Evolutionary conservation across 148 eudicot species (phyloP).

Genomic region (Suaeda aralocaspica): DNA sequence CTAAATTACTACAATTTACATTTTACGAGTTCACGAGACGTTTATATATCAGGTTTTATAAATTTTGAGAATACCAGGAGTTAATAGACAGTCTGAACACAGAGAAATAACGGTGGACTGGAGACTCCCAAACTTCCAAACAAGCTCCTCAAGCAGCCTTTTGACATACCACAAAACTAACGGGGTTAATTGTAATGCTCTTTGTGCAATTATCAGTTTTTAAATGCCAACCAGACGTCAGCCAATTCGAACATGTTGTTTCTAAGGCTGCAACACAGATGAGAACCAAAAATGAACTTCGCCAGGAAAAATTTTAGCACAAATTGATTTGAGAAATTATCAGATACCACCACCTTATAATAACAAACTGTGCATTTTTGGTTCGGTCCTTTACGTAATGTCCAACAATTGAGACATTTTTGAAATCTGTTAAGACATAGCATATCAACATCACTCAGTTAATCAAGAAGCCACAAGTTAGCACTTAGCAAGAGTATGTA

Average conservation of each 20-base stretch:
- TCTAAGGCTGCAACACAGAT: conserved; percentile 67
- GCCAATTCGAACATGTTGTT: conserved; percentile 99
- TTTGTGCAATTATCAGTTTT: conserved; percentile 98
- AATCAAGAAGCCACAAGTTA: not conserved
- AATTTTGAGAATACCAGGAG: not conserved
- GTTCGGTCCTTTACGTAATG: conserved; percentile 97
- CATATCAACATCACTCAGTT: not conserved
- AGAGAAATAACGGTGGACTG: not conserved
- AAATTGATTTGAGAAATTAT: not conserved
- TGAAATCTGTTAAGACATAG: conserved; percentile 59
- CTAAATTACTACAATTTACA: not conserved
- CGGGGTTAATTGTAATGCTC: conserved; percentile 91
- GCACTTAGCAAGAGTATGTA: not conserved
- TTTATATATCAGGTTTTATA: not conserved
- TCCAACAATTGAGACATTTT: conserved; percentile 97
- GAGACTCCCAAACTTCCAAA: not conserved
- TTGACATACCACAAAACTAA: conserved; percentile 66
- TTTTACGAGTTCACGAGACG: not conserved
- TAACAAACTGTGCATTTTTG: conserved; percentile 90
- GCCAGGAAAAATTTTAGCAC: too few species aligned
- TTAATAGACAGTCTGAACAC: not conserved
- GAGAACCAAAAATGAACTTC: not conserved
- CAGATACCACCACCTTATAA: conserved; percentile 59
- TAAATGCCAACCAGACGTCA: conserved; percentile 95
- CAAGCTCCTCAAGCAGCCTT: conserved; percentile 45